phyloP scores from a whole-genome alignment of 1,139 yeast genomes.

The Protomyces gravidus region DNA sequence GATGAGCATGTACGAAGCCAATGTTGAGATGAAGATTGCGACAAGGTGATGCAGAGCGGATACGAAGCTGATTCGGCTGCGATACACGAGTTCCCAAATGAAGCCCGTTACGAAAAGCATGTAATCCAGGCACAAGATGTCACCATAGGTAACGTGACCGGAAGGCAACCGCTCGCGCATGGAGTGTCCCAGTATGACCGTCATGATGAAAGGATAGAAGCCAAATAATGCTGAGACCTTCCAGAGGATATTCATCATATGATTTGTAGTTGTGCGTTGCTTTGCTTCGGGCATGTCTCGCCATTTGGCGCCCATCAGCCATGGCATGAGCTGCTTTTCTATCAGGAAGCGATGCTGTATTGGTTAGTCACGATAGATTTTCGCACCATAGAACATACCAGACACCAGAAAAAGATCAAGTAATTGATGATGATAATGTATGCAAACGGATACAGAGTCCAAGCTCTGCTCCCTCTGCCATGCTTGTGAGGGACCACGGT shows the following conservation, averaged over 20 bases:
- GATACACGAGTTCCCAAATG: slow-evolving; percentile 8
- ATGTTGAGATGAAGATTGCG: slow-evolving; percentile 8
- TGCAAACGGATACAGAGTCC: slow-evolving; percentile 4
- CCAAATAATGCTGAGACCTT: slow-evolving; percentile 8
- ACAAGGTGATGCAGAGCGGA: slow-evolving; percentile 11
- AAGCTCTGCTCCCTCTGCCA: slow-evolving; percentile 6
- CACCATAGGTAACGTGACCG: slow-evolving; percentile 11
- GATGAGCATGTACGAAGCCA: slow-evolving; percentile 4
- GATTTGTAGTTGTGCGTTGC: slow-evolving; percentile 14
- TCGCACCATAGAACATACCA: neutral
- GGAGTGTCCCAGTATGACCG: slow-evolving; percentile 4
- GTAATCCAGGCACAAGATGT: slow-evolving; percentile 4
- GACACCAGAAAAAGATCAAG: slow-evolving; percentile 10
- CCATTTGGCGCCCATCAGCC: slow-evolving; percentile 3
- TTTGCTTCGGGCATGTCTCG: slow-evolving; percentile 1
- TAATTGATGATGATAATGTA: slow-evolving; percentile 11
- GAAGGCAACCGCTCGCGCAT: slow-evolving; percentile 2
- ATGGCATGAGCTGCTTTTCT: slow-evolving; percentile 7
- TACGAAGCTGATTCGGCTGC: slow-evolving; percentile 16
- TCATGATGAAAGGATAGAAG: slow-evolving; percentile 15
- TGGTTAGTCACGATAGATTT: neutral
- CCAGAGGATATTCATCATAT: slow-evolving; percentile 11
- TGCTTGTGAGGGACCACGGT: neutral
- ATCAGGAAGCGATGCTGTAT: slow-evolving; percentile 2
- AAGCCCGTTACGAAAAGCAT: slow-evolving; percentile 18